These are phyloP conservation scores for Monosporascus sp. DNA, from an alignment of 2,329 filamentous ascomycete genomes.

Conservation along the genomic window DNA sequence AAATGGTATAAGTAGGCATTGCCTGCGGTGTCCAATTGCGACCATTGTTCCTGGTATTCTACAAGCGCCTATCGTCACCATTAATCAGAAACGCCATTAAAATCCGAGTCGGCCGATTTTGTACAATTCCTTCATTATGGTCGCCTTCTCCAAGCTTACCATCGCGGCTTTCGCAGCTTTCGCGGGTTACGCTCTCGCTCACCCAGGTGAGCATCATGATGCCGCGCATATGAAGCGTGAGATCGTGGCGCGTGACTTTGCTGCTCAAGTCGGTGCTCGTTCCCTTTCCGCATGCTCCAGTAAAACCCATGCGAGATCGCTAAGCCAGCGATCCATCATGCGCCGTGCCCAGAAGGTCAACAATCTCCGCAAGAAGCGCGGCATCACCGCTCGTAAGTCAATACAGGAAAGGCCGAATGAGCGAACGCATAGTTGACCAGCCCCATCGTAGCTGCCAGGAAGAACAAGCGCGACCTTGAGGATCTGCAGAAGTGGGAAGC, in stretches of 20 bases:
- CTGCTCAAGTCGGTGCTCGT: slow-evolving; percentile 26
- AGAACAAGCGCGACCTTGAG: slow-evolving; percentile 27
- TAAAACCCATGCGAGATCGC: slow-evolving; percentile 30
- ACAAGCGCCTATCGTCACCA: background rate
- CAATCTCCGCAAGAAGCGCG: slow-evolving; percentile 32
- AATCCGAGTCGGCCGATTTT: background rate
- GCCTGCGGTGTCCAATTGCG: slow-evolving; percentile 1
- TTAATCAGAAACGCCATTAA: background rate
- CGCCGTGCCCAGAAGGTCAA: slow-evolving; percentile 34
- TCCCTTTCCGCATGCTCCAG: slow-evolving; percentile 35
- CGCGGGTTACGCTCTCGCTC: slow-evolving; percentile 20
- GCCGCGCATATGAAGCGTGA: slow-evolving; percentile 26
- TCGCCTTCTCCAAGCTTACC: slow-evolving; percentile 15
- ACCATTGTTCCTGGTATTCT: background rate
- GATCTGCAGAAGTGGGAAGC: slow-evolving; percentile 27
- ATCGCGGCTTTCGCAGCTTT: slow-evolving; percentile 19
- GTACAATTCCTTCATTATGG: slow-evolving; percentile 11
- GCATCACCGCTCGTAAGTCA: slow-evolving; percentile 22
- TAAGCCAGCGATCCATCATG: slow-evolving; percentile 33
- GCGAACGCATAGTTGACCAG: background rate
- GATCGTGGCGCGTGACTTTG: slow-evolving; percentile 26
- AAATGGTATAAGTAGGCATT: slow-evolving; percentile 2
- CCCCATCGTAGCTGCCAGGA: slow-evolving; percentile 17
- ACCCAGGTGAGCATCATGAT: slow-evolving; percentile 27
- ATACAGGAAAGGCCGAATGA: background rate